Evolutionary conservation across 2,329 filamentous ascomycete species (phyloP).

Genomic region (Alternaria postmessia): DNA sequence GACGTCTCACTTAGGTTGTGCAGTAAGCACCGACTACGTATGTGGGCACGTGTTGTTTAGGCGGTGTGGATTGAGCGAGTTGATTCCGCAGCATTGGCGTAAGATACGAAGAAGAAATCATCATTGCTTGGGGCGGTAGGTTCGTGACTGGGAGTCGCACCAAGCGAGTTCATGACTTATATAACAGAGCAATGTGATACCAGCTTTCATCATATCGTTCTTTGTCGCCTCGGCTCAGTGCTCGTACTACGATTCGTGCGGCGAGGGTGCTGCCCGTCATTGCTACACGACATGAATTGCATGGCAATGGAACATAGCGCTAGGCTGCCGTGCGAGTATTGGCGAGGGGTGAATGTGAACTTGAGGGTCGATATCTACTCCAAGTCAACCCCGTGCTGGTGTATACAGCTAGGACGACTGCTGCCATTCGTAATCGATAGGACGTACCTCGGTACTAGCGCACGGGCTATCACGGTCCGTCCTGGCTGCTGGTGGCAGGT

Average conservation of each 20-base stretch:
- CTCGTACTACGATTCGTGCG: background rate
- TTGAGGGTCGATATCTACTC: background rate
- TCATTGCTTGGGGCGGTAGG: constrained; percentile 1
- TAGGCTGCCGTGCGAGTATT: constrained; percentile 8
- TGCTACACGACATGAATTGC: constrained; percentile 19
- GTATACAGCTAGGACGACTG: background rate
- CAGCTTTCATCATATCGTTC: constrained; percentile 4
- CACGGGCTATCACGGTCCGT: background rate
- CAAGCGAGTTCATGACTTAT: constrained; percentile 4
- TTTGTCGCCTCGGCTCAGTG: background rate
- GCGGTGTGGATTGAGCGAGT: constrained; percentile 3
- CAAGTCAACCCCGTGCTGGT: background rate
- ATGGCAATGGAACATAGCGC: constrained; percentile 6
- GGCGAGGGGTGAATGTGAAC: background rate
- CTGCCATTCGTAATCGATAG: background rate
- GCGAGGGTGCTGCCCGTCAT: constrained; percentile 18
- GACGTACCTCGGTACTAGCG: background rate
- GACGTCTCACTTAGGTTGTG: constrained; percentile 43
- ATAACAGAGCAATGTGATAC: constrained; percentile 16
- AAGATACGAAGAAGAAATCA: constrained; percentile 6
- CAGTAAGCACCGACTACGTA: constrained; percentile 35
- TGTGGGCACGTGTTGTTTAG: constrained; percentile 8
- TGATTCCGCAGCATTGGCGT: constrained; percentile 3
- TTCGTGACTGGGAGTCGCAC: constrained; percentile 2
- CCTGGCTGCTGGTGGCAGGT: background rate